phyloP scores from a whole-genome alignment of 257 asterid genomes.

The Cynanchum wilfordii region DNA sequence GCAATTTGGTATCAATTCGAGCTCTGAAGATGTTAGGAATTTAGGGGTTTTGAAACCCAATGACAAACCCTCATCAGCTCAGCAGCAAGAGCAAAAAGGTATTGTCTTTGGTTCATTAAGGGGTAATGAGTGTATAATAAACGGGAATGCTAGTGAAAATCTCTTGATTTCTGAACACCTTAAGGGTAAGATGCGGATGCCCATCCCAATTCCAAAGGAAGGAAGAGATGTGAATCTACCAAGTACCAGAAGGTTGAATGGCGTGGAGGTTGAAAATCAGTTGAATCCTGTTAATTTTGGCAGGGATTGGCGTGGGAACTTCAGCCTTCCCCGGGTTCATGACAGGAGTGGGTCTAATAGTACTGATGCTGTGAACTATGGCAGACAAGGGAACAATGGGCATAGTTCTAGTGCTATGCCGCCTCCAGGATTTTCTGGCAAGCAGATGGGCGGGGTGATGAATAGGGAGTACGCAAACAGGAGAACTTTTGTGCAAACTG shows the following conservation, averaged over 20 bases:
- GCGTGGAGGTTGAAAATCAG: conserved; percentile 22
- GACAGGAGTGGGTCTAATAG: conserved; percentile 21
- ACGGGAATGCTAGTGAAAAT: conserved; percentile 23
- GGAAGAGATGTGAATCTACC: conserved; percentile 20
- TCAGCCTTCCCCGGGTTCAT: conserved; percentile 23
- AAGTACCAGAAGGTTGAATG: conserved; percentile 26
- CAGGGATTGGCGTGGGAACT: conserved; percentile 24
- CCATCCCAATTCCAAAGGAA: conserved; percentile 12
- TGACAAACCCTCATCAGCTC: conserved; percentile 14
- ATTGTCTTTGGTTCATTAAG: conserved; percentile 54
- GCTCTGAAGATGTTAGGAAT: conserved; percentile 24
- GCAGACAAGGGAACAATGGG: conserved; percentile 30
- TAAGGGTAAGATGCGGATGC: conserved; percentile 20
- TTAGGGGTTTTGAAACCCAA: conserved; percentile 27
- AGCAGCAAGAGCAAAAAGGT: conserved; percentile 35
- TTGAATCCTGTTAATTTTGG: conserved; percentile 25
- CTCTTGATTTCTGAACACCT: conserved; percentile 12
- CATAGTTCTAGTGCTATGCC: conserved; percentile 26
- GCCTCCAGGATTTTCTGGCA: conserved; percentile 52
- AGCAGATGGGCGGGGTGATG: conserved; percentile 28
- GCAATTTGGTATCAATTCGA: conserved; percentile 24
- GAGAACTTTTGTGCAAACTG: conserved; percentile 34
- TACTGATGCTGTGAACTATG: conserved; percentile 18
- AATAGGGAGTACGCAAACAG: conserved; percentile 24
- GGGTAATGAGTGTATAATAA: conserved; percentile 22